Conservation (phyloP, 228 moss, liverwort and hornwort genomes). For the Sphagnum magellanicum region DNA sequence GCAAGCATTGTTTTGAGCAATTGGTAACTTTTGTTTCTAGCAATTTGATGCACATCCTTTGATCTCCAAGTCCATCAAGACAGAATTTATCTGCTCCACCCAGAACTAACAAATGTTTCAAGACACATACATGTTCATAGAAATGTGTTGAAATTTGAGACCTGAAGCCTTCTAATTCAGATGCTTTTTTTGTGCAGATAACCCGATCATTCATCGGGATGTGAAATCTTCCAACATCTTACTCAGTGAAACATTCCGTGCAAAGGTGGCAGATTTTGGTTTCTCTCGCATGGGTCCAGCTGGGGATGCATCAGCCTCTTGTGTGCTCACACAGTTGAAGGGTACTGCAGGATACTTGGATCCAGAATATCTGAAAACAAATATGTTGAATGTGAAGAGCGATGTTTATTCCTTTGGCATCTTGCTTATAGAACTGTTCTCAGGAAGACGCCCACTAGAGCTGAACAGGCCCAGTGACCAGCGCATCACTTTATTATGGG, state of each 20-base stretch:
- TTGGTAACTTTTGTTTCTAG: not conserved
- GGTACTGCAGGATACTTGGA: conserved; percentile 16
- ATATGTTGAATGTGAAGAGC: conserved; percentile 7
- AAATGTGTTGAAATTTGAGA: not conserved
- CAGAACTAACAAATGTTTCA: not conserved
- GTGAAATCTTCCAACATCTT: conserved; percentile 14
- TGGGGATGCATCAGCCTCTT: conserved; percentile 1
- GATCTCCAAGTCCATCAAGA: not conserved
- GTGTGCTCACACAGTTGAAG: conserved; percentile 9
- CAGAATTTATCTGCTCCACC: too few species aligned
- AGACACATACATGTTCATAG: not conserved
- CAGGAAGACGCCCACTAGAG: conserved; percentile 12
- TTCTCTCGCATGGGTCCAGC: conserved; percentile 4
- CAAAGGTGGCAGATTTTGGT: conserved; percentile 18
- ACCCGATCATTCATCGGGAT: conserved; percentile 9
- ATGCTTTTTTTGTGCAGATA: conserved; percentile 5
- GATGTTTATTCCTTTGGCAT: conserved; percentile 18
- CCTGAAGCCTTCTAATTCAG: not conserved
- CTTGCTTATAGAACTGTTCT: conserved; percentile 10
- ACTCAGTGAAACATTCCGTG: conserved; percentile 2
- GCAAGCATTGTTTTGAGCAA: not conserved
- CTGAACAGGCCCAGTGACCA: conserved; percentile 7
- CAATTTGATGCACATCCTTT: not conserved
- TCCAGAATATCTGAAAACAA: conserved; percentile 9
- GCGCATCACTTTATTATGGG: conserved; percentile 9